Conservation (phyloP, 176 grass and related monocot genomes). For the Oropetium thomaeum region DNA sequence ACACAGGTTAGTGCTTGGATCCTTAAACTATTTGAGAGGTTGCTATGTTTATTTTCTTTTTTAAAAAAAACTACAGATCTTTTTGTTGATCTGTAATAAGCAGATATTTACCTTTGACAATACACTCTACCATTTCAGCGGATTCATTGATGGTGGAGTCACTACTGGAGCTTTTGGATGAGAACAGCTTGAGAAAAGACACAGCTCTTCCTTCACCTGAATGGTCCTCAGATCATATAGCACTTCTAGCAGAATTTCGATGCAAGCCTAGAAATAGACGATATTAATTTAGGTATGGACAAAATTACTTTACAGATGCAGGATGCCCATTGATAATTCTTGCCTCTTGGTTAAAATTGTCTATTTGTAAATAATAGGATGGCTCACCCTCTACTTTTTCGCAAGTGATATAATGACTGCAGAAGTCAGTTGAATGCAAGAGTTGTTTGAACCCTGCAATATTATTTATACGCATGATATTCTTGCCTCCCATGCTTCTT, state of each 20-base stretch:
- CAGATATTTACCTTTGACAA: slow-evolving; percentile 14
- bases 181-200: slow-evolving; percentile 85
- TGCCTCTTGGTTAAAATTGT: background rate
- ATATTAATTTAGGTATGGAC: slow-evolving; percentile 48
- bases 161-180: slow-evolving; percentile 83
- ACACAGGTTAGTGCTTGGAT: slow-evolving; percentile 53
- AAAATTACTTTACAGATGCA: background rate
- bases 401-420: background rate
- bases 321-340: background rate
- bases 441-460: background rate
- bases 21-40: background rate
- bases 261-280: slow-evolving; percentile 75
- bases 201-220: slow-evolving; percentile 86
- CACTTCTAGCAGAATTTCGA: slow-evolving; percentile 79
- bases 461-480: slow-evolving; percentile 19
- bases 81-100: slow-evolving; percentile 20
- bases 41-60: background rate
- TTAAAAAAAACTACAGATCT: slow-evolving; percentile 1
- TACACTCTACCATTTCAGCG: slow-evolving; percentile 45
- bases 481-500: background rate
- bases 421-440: slow-evolving; percentile 4
- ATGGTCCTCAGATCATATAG: slow-evolving; percentile 94
- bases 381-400: background rate
- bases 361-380: background rate
- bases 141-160: slow-evolving; percentile 87